A percentile compares a stretch with the other conserved stretches of the same genome.
Conservation (phyloP, 2,329 filamentous ascomycete genomes). For the Penicillium sp. region DNA sequence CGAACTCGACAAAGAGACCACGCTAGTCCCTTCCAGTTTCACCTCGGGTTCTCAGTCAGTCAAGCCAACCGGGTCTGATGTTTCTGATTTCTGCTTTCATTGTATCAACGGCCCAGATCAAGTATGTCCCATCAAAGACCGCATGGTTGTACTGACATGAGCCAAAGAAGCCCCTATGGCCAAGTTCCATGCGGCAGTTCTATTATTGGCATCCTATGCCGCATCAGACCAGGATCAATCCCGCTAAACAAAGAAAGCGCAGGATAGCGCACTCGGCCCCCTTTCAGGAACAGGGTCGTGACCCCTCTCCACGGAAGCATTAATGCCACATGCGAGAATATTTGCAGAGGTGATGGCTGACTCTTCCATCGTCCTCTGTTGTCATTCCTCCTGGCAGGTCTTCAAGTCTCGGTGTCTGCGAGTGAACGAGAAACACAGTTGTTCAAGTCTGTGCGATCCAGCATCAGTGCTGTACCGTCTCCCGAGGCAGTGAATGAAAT, state of each 20-base stretch:
- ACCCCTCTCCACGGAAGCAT: not conserved
- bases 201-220: conserved; percentile 3
- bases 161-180: not conserved
- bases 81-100: not conserved
- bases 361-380: not conserved
- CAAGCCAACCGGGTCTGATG: not conserved
- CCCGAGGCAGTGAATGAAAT: not conserved
- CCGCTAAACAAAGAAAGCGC: conserved; percentile 1
- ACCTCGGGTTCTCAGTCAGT: not conserved
- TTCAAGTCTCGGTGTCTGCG: not conserved
- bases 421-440: not conserved
- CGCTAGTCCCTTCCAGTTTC: not conserved
- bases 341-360: not conserved
- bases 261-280: no score
- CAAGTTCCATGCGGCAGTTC: not conserved
- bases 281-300: not conserved
- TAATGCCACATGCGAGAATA: not conserved
- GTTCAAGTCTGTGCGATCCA: not conserved
- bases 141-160: not conserved
- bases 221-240: not conserved
- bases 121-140: not conserved
- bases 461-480: not conserved
- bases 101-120: not conserved
- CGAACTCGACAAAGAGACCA: conserved; percentile 1
- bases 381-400: not conserved